phyloP scores from a whole-genome alignment of 345 rosid genomes.

The Draba incana region DNA sequence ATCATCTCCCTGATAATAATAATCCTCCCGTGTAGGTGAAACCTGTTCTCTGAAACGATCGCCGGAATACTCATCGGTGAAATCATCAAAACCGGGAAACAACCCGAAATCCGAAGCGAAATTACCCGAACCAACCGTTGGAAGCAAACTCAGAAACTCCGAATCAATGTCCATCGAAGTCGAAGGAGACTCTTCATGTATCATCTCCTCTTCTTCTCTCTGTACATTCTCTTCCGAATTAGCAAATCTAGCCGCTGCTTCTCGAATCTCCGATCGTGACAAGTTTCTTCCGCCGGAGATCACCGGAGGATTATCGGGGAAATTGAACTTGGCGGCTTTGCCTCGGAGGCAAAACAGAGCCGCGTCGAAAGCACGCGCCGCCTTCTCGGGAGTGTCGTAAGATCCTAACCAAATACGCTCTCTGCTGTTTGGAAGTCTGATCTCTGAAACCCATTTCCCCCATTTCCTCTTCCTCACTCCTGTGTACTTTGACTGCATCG shows the following conservation, averaged over 20 bases:
- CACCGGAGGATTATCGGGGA: conserved; percentile 70
- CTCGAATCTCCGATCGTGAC: conserved; percentile 57
- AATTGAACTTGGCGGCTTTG: conserved; percentile 59
- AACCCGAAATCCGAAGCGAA: conserved; percentile 55
- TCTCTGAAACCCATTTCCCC: conserved; percentile 96
- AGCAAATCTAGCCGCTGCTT: conserved; percentile 65
- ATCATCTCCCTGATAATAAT: conserved; percentile 45
- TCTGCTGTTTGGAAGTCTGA: conserved; percentile 85
- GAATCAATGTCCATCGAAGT: conserved; percentile 39
- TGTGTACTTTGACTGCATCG: conserved; percentile 55
- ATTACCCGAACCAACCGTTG: conserved; percentile 33
- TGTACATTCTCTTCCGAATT: conserved; percentile 22
- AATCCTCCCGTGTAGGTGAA: conserved; percentile 20
- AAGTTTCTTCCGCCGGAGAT: conserved; percentile 55
- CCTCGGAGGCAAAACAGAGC: conserved; percentile 83
- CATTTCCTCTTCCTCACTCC: conserved; percentile 92
- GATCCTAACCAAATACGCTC: conserved; percentile 93
- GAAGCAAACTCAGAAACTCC: conserved; percentile 44
- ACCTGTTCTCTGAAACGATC: conserved; percentile 36
- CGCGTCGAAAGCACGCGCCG: conserved; percentile 88
- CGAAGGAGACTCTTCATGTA: conserved; percentile 44
- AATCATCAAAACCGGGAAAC: conserved; percentile 63
- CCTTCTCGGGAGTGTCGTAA: conserved; percentile 69
- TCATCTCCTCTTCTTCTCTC: background rate
- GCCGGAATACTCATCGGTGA: conserved; percentile 40